Evolutionary conservation across 345 rosid genomes (phyloP).

Genomic region (Camelina sativa): DNA sequence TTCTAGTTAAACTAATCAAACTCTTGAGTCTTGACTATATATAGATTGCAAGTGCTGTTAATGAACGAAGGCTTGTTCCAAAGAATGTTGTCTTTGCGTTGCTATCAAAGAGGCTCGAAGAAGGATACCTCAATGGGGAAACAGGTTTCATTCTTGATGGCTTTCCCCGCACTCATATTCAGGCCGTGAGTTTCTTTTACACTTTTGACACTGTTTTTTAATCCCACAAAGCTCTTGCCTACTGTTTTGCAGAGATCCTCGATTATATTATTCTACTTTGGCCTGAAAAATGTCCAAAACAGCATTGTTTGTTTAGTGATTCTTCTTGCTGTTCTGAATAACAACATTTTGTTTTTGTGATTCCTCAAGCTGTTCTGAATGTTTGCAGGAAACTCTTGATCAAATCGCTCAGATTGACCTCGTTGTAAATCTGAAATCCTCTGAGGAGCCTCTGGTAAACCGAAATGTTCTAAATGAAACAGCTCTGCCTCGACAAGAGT

Average conservation of each 20-base stretch:
- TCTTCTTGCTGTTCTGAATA: neutral
- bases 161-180: slow-evolving; percentile 78
- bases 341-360: neutral
- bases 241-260: neutral
- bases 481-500: slow-evolving; percentile 42
- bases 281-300: slow-evolving; percentile 42
- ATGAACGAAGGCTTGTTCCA: slow-evolving; percentile 73
- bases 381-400: slow-evolving; percentile 84
- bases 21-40: no score
- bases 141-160: slow-evolving; percentile 95
- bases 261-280: neutral
- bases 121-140: slow-evolving; percentile 80
- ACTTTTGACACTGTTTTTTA: neutral
- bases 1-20: neutral
- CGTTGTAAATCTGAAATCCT: slow-evolving; percentile 77
- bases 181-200: slow-evolving; percentile 60
- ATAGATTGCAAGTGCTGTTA: slow-evolving; percentile 54
- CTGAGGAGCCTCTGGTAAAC: slow-evolving; percentile 50
- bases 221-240: neutral
- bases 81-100: slow-evolving; percentile 77
- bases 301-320: slow-evolving; percentile 31
- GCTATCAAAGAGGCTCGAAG: slow-evolving; percentile 84
- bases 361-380: slow-evolving; percentile 10
- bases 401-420: slow-evolving; percentile 80
- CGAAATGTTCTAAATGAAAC: slow-evolving; percentile 42